Evolutionary conservation across 768 basidiomycete genomes (phyloP).

Genomic region (Tulasnella sp.): DNA sequence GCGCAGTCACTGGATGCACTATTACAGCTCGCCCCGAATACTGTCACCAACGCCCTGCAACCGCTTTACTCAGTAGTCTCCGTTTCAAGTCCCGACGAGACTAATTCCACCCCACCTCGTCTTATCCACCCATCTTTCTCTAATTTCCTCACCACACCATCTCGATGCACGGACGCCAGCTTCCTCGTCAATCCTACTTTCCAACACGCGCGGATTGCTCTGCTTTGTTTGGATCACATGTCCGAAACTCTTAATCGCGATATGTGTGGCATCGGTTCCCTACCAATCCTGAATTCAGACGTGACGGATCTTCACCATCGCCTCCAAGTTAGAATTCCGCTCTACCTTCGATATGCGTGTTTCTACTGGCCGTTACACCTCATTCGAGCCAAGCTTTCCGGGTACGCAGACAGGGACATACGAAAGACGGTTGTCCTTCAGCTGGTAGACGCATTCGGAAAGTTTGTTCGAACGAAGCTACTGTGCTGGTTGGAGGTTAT

Average conservation of each 20-base stretch:
- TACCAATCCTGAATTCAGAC: background rate
- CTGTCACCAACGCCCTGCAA: background rate
- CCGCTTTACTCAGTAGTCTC: slow-evolving; percentile 5
- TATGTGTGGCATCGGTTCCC: background rate
- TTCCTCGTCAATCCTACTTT: background rate
- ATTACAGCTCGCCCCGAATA: background rate
- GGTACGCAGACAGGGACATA: background rate
- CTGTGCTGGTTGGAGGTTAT: slow-evolving; percentile 3
- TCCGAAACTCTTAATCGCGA: background rate
- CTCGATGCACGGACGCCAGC: background rate
- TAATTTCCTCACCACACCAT: slow-evolving; percentile 6
- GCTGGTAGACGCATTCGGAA: background rate
- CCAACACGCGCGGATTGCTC: background rate
- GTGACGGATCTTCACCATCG: background rate
- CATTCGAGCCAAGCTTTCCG: background rate
- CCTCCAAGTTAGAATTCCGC: background rate
- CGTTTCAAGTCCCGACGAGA: background rate
- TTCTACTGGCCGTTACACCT: background rate
- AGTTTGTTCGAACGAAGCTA: background rate
- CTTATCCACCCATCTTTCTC: slow-evolving; percentile 15
- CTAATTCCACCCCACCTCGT: background rate
- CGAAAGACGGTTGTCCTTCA: too few relatives aligned
- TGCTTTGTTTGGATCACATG: background rate
- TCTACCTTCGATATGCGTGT: background rate
- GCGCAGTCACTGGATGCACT: background rate